Evolutionary conservation across 305 asterid genomes (phyloP), one percentile per base, ranked within the genome.

Genomic region (Solanum hybrid): DNA sequence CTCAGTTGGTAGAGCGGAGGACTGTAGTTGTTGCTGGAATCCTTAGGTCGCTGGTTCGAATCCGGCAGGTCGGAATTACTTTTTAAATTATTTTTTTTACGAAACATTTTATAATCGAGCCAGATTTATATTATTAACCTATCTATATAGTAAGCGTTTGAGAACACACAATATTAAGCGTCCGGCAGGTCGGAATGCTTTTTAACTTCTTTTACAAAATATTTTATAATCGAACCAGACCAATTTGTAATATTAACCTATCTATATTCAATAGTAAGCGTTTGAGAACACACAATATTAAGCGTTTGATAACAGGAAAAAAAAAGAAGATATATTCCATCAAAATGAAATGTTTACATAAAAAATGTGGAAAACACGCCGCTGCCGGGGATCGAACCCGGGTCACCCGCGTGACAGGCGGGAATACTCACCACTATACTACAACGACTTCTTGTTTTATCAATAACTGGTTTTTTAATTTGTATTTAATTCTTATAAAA

Each of bases 1-100:
- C 98, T 97, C 98, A 96, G 98, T 96, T 96, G 99, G 98, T 91
- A 97, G 98, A 97, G 99, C 98, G 99, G 99, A 94, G 96, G 98
- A 95, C 98, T 97, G 98, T 96, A 95, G 96, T 94, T 2, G 77
- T 71, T 26, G 77, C 34, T 71, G 77, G 1, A 11, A 94, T 95
- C 96, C 95, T 94, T 95, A 94, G 98, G 98, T 95, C 95, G 93
- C 97, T 95, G 98, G 97, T 93, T 95, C 97, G 96, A 94, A 93
- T 95, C 97, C 96, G 88, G 76, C 76, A 85, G 88, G 76, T 85
- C 88, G 88, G 88, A 85, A 16, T 16, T 5, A 0, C 3, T 46
- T 14, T 46, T 46, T 46, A 14, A 14, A 3, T 37, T 29, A 29
- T 39, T 14, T 42, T 13, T 46, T 14, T 46, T 14, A 2, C 22